A percentile compares a stretch with the other conserved stretches of the same genome.
Evolutionary conservation across 2,329 filamentous ascomycete species (phyloP).

Genomic region (Exophiala lecanii-corni): DNA sequence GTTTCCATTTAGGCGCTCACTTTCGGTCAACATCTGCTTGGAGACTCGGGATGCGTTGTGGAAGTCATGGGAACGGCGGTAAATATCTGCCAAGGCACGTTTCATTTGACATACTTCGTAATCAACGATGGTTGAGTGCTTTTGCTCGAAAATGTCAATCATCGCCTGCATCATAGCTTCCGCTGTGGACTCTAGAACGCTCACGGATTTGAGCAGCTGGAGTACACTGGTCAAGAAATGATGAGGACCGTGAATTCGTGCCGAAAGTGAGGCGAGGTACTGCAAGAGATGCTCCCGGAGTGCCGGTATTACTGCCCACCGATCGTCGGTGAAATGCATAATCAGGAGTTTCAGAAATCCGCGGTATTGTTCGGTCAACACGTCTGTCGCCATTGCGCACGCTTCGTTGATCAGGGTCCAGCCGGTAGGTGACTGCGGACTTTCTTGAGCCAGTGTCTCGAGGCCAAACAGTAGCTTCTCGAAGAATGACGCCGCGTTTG

Average conservation of each 20-base stretch:
- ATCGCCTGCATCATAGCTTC: not conserved
- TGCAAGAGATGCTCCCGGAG: not conserved
- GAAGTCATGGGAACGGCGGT: not conserved
- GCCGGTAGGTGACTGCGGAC: not conserved
- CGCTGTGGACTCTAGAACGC: not conserved
- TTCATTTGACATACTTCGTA: not conserved
- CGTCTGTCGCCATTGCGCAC: not conserved
- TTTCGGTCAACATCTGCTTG: not conserved
- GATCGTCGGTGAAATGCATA: conserved; percentile 1
- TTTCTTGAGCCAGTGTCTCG: not conserved
- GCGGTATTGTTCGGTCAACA: not conserved
- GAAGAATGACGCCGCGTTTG: not conserved
- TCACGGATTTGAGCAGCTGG: not conserved
- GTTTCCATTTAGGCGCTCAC: not conserved
- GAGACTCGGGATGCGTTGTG: not conserved
- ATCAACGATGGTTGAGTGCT: not conserved
- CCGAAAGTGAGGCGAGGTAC: not conserved
- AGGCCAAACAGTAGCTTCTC: not conserved
- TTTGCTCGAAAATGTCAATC: not conserved
- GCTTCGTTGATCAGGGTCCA: not conserved
- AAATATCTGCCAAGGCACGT: not conserved
- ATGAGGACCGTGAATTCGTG: not conserved
- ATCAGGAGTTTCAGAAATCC: not conserved
- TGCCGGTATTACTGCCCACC: not conserved
- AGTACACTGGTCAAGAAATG: not conserved